These are phyloP conservation scores for Rheum nobile DNA, from an alignment of 148 eudicot genomes.

Conservation along the genomic window DNA sequence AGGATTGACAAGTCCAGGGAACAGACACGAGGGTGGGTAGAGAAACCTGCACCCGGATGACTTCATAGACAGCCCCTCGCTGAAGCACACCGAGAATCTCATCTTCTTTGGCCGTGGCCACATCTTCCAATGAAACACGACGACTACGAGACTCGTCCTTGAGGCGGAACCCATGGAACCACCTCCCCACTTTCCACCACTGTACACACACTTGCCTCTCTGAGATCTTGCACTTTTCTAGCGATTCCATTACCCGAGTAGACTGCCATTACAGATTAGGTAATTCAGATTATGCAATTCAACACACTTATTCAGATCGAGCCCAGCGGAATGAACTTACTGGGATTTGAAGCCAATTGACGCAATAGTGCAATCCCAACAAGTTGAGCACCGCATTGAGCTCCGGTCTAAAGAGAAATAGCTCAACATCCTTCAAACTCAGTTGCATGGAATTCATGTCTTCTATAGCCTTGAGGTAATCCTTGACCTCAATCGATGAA, in stretches of 20 bases:
- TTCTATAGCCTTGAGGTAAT: slow-evolving; percentile 56
- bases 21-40: slow-evolving; percentile 28
- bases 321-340: slow-evolving; percentile 25
- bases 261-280: slow-evolving; percentile 22
- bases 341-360: slow-evolving; percentile 56
- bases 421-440: slow-evolving; percentile 57
- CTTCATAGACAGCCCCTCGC: slow-evolving; percentile 78
- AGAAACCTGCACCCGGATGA: slow-evolving; percentile 61
- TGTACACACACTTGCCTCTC: slow-evolving; percentile 53
- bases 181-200: slow-evolving; percentile 93
- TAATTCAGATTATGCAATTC: neutral
- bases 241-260: slow-evolving; percentile 35
- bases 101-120: slow-evolving; percentile 38
- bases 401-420: slow-evolving; percentile 55
- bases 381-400: slow-evolving; percentile 53
- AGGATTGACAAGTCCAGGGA: slow-evolving; percentile 27
- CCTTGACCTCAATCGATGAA: slow-evolving; percentile 58
- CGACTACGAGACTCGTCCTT: slow-evolving; percentile 60
- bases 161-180: slow-evolving; percentile 70
- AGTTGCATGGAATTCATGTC: slow-evolving; percentile 36
- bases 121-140: slow-evolving; percentile 40
- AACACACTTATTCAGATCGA: no score
- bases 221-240: slow-evolving; percentile 32
- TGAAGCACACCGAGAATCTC: slow-evolving; percentile 59
- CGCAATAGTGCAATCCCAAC: slow-evolving; percentile 76